Base-by-base conservation (phyloP, 1,139 yeast genomes). In the Pichia sp. region DNA sequence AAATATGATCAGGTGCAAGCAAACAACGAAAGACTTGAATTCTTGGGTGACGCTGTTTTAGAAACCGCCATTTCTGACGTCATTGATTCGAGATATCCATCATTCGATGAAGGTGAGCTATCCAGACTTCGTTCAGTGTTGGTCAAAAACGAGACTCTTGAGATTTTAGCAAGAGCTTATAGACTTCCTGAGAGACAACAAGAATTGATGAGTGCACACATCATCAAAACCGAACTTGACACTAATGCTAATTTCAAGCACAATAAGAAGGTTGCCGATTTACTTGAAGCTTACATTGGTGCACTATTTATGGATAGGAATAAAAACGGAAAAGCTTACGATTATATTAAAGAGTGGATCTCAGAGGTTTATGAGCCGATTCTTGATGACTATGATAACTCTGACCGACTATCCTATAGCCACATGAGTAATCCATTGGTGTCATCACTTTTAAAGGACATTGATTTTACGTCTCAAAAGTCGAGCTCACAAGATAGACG, bases 11-110 rank as follows among this genome's bases (percentile, higher is more conserved):
- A 74, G 38, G 64, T 81, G 19, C 65, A 69, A 32, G 62, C 77
- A 3, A 91, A 87, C 52, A 87, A 91, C 57, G 98, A 93, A 63
- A 69, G 98, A 36, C 66, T 91, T 27, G 99, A 93, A 60, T 93
- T 87, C 53, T 62, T 87, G 29, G 99, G 99, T 16, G 99, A 93
- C 60, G 79, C 97, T 1, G 74, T 87, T 15, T 64, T 91, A 45
- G 85, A 87, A 52, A 74, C 74, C 42, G 65, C 81, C 30, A 77
- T 84, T 33, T 81, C 96, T 0, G 64, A 74, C 44, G 67, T 86
- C 33, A 66, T 86, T 15, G 86, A 70, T 51, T 66, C 71, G 23
- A 61, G 72, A 41, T 82, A 80, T 50, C 91, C 94, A 0, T 62
- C 68, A 33, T 79, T 78, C 27, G 65, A 77, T 17, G 98, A 93